Percentiles rank a stretch among this genome's conserved stretches.
These are phyloP conservation scores for Fraxinus nigra DNA, from an alignment of 305 asterid genomes.

Conservation along the genomic window DNA sequence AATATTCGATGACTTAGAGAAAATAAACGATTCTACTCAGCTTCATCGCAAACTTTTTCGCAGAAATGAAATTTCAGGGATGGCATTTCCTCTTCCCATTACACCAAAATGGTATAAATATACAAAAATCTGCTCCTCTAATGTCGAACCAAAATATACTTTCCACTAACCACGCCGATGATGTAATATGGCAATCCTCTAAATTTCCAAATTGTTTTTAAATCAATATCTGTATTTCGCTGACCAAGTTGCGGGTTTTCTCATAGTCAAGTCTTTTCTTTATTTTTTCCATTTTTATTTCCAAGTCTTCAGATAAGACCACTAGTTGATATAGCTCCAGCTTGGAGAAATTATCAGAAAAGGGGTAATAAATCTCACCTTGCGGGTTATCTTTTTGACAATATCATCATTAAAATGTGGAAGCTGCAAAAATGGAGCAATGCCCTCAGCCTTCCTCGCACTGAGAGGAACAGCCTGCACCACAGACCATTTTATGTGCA, in stretches of 20 bases:
- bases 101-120: neutral
- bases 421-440: conserved; percentile 87
- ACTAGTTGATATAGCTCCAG: neutral
- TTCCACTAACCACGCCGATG: conserved; percentile 5
- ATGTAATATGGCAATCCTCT: conserved; percentile 1
- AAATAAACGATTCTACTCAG: neutral
- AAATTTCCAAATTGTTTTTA: neutral
- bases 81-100: conserved; percentile 10
- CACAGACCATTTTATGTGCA: conserved; percentile 18
- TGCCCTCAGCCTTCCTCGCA: conserved; percentile 76
- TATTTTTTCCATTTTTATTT: neutral
- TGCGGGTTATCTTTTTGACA: conserved; percentile 59
- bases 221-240: neutral
- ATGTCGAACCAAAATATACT: neutral
- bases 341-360: neutral
- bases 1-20: neutral
- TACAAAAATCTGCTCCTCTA: neutral
- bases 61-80: conserved; percentile 3
- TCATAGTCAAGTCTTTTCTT: neutral
- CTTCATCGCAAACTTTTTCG: neutral
- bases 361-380: conserved; percentile 44
- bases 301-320: neutral
- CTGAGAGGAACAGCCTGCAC: conserved; percentile 90
- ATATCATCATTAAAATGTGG: conserved; percentile 78
- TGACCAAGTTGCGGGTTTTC: neutral